Evolutionary conservation across 495 filamentous ascomycete species (phyloP).

Genomic region (Astrocystis sublimbata): DNA sequence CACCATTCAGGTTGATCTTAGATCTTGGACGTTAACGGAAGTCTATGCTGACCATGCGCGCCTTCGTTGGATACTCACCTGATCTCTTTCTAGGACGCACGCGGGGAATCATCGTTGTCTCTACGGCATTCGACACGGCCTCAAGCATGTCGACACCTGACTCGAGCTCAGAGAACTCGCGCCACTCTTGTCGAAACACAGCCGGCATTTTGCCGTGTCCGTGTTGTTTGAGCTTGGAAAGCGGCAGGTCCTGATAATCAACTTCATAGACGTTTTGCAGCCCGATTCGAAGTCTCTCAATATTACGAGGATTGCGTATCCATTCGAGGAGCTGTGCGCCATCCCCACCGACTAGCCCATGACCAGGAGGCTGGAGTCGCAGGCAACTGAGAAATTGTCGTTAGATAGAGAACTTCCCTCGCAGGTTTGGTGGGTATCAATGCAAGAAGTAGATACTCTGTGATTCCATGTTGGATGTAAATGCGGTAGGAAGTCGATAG

Average conservation of each 20-base stretch:
- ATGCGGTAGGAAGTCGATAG: background rate
- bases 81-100: background rate
- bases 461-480: conserved; percentile 6
- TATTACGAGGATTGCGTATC: conserved; percentile 3
- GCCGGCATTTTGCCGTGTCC: background rate
- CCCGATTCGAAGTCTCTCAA: background rate
- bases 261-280: conserved; percentile 7
- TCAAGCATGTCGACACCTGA: background rate
- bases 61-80: conserved; percentile 1
- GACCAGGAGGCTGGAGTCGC: background rate
- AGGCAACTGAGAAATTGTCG: conserved; percentile 1
- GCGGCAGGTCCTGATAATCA: background rate
- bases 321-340: conserved; percentile 10
- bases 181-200: background rate
- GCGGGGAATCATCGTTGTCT: background rate
- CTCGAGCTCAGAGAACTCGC: background rate
- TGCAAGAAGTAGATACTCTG: background rate
- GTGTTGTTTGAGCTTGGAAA: background rate
- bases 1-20: conserved; percentile 11
- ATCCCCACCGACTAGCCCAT: background rate
- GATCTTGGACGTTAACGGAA: background rate
- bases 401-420: background rate
- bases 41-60: background rate
- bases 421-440: background rate
- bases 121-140: background rate